A percentile compares a stretch with the other conserved stretches of the same genome.
Conservation (phyloP, 108 stramenopile species). For the Fragilariopsis cylindrus region DNA sequence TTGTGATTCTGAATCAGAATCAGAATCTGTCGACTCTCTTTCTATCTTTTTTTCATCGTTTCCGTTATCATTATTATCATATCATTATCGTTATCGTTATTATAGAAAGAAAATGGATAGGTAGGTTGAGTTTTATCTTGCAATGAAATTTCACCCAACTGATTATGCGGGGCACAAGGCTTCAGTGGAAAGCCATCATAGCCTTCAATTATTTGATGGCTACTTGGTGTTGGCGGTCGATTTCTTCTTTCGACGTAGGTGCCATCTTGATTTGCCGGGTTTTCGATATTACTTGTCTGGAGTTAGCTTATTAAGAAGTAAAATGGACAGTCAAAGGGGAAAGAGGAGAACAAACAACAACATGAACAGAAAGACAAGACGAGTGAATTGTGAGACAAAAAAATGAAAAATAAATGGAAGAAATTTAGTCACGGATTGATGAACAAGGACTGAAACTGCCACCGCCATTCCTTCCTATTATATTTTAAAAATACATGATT, state of each 20-base stretch:
- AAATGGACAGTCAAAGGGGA: background rate
- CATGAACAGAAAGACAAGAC: background rate
- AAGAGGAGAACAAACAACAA: background rate
- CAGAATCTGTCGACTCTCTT: slow-evolving; percentile 6
- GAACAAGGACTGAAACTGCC: no score
- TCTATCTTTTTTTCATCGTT: slow-evolving; percentile 26
- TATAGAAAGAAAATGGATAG: slow-evolving; percentile 19
- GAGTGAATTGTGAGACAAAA: background rate
- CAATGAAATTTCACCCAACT: slow-evolving; percentile 69
- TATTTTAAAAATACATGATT: no score
- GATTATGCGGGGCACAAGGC: slow-evolving; percentile 47
- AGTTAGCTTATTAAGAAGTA: no score
- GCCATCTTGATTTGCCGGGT: slow-evolving; percentile 40
- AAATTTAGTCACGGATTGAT: background rate
- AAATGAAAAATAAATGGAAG: background rate
- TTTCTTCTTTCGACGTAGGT: slow-evolving; percentile 71
- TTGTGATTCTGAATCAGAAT: background rate
- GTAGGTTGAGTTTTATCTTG: slow-evolving; percentile 59
- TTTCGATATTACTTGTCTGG: no score
- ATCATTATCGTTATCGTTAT: background rate
- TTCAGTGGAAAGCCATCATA: slow-evolving; percentile 11
- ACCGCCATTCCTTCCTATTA: no score
- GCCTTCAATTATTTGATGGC: slow-evolving; percentile 49
- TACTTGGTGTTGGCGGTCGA: slow-evolving; percentile 68
- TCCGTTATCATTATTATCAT: background rate